phyloP scores from a whole-genome alignment of 805 yeast species.

The Metschnikowia chrysomelidarum region DNA sequence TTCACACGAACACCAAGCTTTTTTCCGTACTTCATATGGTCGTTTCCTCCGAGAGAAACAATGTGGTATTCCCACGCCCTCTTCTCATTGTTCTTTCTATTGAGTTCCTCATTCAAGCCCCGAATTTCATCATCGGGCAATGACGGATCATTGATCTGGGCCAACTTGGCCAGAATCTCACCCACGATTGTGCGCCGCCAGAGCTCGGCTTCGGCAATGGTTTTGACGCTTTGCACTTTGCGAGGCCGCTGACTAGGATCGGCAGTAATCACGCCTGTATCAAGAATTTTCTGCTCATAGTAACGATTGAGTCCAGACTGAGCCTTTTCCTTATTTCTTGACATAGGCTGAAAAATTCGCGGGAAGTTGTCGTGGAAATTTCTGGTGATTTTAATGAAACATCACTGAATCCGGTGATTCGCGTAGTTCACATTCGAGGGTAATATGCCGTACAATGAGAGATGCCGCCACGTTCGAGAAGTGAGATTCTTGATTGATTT shows the following conservation, averaged over 20 bases:
- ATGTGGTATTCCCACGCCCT: constrained; percentile 79
- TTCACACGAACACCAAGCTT: constrained; percentile 30
- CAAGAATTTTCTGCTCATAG: constrained; percentile 59
- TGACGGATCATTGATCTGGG: constrained; percentile 59
- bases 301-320: constrained; percentile 66
- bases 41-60: constrained; percentile 69
- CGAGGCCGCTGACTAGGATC: constrained; percentile 61
- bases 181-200: constrained; percentile 61
- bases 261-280: constrained; percentile 56
- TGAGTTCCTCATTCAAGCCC: constrained; percentile 72
- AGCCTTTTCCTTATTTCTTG: constrained; percentile 74
- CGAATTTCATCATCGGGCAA: constrained; percentile 62
- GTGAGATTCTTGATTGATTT: no score
- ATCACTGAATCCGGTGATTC: no score
- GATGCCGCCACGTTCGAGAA: no score
- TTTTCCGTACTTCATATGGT: constrained; percentile 42
- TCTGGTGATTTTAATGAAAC: no score
- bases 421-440: no score
- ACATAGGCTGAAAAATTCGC: constrained; percentile 43
- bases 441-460: no score
- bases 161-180: constrained; percentile 61
- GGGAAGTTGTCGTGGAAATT: no score
- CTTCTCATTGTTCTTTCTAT: constrained; percentile 63
- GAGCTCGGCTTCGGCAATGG: constrained; percentile 63
- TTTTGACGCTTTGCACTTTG: constrained; percentile 49